phyloP scores from a whole-genome alignment of 768 basidiomycete species.

The Pleurotus eryngii region DNA sequence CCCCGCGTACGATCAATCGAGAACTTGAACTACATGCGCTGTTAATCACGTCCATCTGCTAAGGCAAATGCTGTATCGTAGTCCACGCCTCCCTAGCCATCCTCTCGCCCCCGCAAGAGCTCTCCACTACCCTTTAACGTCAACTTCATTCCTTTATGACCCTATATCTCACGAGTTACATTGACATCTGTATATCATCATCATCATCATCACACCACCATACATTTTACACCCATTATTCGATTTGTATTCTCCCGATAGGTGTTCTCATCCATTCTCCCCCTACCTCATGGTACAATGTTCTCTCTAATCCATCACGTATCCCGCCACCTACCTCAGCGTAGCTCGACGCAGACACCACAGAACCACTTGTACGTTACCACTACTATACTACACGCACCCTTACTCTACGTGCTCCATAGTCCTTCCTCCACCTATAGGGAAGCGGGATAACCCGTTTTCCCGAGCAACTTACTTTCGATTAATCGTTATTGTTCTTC shows the following conservation, averaged over 20 bases:
- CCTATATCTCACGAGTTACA: conserved; percentile 1
- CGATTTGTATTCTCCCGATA: conserved; percentile 3
- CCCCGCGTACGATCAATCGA: conserved; percentile 15
- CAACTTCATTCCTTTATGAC: conserved; percentile 7
- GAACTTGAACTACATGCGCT: conserved; percentile 12
- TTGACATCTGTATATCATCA: conserved; percentile 8
- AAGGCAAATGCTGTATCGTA: background rate
- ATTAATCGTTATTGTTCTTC: background rate
- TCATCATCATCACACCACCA: background rate
- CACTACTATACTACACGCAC: conserved; percentile 1
- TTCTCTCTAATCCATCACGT: background rate
- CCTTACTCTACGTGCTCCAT: background rate
- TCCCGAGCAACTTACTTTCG: background rate
- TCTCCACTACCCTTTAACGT: background rate
- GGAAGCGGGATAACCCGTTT: background rate
- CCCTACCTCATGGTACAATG: conserved; percentile 1
- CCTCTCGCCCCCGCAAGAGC: background rate
- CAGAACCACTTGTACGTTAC: conserved; percentile 1
- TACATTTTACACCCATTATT: background rate
- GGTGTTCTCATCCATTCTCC: background rate
- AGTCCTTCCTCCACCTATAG: background rate
- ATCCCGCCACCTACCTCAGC: background rate
- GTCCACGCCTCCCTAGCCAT: background rate
- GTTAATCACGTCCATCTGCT: background rate
- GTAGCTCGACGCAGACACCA: background rate